A percentile compares a stretch with the other conserved stretches of the same genome.
phyloP scores from a whole-genome alignment of 495 filamentous ascomycete genomes.

The Venustampulla echinocandica region DNA sequence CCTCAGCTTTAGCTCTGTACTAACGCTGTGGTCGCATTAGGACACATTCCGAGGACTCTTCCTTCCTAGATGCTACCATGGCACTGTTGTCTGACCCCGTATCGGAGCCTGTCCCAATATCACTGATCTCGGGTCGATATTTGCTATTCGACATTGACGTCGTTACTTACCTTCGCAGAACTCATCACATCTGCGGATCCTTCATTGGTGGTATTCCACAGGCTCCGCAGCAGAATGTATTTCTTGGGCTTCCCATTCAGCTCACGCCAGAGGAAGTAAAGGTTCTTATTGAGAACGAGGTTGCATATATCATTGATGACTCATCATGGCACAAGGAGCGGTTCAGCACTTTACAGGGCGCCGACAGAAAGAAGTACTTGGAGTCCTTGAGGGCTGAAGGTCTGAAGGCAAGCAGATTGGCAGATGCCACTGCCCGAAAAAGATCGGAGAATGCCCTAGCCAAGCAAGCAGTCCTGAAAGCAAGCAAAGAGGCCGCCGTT shows the following conservation, averaged over 20 bases:
- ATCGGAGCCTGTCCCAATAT: conserved; percentile 58
- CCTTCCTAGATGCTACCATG: neutral
- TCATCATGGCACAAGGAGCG: conserved; percentile 48
- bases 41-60: neutral
- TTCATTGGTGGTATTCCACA: conserved; percentile 83
- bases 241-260: conserved; percentile 79
- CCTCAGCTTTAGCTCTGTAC: conserved; percentile 10
- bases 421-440: conserved; percentile 5
- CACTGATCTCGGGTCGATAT: conserved; percentile 69
- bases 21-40: conserved; percentile 8
- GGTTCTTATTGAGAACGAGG: conserved; percentile 70
- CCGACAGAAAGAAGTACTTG: conserved; percentile 20
- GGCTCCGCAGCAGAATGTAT: conserved; percentile 88
- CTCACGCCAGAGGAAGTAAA: conserved; percentile 85
- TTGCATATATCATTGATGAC: conserved; percentile 76
- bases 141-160: conserved; percentile 80
- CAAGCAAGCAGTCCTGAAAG: conserved; percentile 8
- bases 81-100: conserved; percentile 6
- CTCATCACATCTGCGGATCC: conserved; percentile 80
- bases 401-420: conserved; percentile 16
- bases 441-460: conserved; percentile 7
- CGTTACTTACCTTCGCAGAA: conserved; percentile 69
- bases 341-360: conserved; percentile 22
- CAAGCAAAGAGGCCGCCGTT: conserved; percentile 6
- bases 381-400: conserved; percentile 20